Evolutionary conservation across 2,329 filamentous ascomycete species (phyloP).

Genomic region (Simplicillium aogashimaense): DNA sequence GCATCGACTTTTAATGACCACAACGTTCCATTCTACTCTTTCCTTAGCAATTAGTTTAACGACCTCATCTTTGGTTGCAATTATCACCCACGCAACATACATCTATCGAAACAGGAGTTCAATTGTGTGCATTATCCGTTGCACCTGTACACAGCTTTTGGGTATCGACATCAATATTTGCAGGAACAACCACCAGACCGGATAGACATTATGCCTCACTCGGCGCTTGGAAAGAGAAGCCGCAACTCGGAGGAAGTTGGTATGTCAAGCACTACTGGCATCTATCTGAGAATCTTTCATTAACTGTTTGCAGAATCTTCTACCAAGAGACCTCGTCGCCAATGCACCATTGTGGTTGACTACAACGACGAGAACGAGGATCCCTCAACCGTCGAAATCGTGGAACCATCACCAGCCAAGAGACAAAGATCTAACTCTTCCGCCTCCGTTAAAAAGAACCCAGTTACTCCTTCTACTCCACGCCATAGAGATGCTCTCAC

Average conservation of each 20-base stretch:
- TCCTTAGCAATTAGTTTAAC: too few species aligned
- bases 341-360: slow-evolving; percentile 25
- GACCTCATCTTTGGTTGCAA: neutral
- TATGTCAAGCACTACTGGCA: slow-evolving; percentile 5
- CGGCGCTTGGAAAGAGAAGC: slow-evolving; percentile 14
- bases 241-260: slow-evolving; percentile 10
- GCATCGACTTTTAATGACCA: too few species aligned
- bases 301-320: slow-evolving; percentile 18
- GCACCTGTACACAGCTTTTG: neutral
- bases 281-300: slow-evolving; percentile 1
- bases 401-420: slow-evolving; percentile 19
- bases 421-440: slow-evolving; percentile 18
- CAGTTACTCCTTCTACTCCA: slow-evolving; percentile 62
- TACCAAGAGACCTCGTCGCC: slow-evolving; percentile 35
- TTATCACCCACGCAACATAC: neutral
- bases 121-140: too few species aligned
- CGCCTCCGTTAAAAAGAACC: slow-evolving; percentile 29
- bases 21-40: too few species aligned
- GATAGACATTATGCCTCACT: slow-evolving; percentile 11
- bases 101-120: neutral
- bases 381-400: slow-evolving; percentile 20
- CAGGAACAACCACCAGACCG: slow-evolving; percentile 1
- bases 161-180: neutral
- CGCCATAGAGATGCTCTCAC: slow-evolving; percentile 71
- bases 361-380: slow-evolving; percentile 62